A percentile compares a stretch with the other conserved stretches of the same genome.
Conservation (phyloP, 176 grass and related monocot genomes). For the Pontederia paniculata region DNA sequence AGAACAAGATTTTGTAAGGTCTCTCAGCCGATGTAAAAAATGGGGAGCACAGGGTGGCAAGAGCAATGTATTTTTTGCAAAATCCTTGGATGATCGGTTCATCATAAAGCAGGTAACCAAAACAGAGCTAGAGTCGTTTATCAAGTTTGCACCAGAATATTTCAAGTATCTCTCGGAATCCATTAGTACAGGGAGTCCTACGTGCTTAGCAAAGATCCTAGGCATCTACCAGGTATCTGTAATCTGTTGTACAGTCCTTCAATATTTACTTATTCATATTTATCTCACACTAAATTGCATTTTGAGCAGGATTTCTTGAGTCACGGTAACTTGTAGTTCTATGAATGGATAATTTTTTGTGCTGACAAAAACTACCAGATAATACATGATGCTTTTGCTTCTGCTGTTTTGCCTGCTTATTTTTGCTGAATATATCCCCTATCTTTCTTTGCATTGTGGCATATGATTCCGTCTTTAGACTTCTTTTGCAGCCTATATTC, state of each 20-base stretch:
- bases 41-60: conserved; percentile 92
- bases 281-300: too few species aligned
- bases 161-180: conserved; percentile 93
- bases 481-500: too few species aligned
- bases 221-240: conserved; percentile 90
- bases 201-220: conserved; percentile 89
- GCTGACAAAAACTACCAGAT: too few species aligned
- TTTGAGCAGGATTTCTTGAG: too few species aligned
- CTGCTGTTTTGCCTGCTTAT: too few species aligned
- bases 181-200: conserved; percentile 78
- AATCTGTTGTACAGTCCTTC: background rate
- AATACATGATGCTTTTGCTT: too few species aligned
- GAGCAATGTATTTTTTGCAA: conserved; percentile 76
- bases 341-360: too few species aligned
- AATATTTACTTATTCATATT: background rate
- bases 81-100: conserved; percentile 58
- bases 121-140: conserved; percentile 98
- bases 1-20: conserved; percentile 61
- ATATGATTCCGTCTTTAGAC: too few species aligned
- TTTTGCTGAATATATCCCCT: too few species aligned
- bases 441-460: too few species aligned
- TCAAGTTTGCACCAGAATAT: conserved; percentile 76
- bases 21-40: conserved; percentile 75
- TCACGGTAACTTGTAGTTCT: too few species aligned
- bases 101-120: conserved; percentile 99